Evolutionary conservation across 441 rosid species (phyloP).

Genomic region (Capsella rubella): DNA sequence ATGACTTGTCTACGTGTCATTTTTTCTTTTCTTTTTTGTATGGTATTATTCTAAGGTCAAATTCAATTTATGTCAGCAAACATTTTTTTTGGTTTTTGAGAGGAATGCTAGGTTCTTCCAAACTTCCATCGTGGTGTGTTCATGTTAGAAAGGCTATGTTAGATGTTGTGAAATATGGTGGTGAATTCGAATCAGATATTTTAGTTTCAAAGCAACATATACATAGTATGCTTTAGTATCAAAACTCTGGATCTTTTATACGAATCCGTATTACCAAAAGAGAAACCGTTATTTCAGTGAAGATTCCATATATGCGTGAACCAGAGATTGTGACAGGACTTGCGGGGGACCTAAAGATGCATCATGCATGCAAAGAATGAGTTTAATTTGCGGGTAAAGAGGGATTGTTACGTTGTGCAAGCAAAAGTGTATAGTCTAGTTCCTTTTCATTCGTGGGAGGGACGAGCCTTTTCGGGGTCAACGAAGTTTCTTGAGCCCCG

Average conservation of each 20-base stretch:
- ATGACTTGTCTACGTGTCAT: conserved; percentile 34
- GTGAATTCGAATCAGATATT: too few species aligned
- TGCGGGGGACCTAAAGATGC: background rate
- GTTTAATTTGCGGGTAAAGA: background rate
- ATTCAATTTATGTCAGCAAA: background rate
- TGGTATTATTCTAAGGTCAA: background rate
- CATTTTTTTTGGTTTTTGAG: background rate
- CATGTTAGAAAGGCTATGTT: too few species aligned
- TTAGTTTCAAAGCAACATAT: too few species aligned
- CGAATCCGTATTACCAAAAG: too few species aligned
- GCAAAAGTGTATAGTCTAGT: too few species aligned
- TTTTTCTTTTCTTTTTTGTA: too few species aligned
- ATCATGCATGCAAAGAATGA: background rate
- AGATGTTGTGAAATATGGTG: too few species aligned
- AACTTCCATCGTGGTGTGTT: too few species aligned
- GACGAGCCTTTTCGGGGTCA: conserved; percentile 3
- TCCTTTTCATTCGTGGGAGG: background rate
- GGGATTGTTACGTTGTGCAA: background rate
- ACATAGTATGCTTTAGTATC: too few species aligned
- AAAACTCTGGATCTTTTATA: too few species aligned
- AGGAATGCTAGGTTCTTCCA: too few species aligned
- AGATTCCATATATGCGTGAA: background rate
- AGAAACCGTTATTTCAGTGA: too few species aligned
- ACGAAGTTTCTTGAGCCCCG: background rate
- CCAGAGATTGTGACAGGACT: background rate